Conservation (phyloP, 495 filamentous ascomycete genomes). For the Xylaria sp. region DNA sequence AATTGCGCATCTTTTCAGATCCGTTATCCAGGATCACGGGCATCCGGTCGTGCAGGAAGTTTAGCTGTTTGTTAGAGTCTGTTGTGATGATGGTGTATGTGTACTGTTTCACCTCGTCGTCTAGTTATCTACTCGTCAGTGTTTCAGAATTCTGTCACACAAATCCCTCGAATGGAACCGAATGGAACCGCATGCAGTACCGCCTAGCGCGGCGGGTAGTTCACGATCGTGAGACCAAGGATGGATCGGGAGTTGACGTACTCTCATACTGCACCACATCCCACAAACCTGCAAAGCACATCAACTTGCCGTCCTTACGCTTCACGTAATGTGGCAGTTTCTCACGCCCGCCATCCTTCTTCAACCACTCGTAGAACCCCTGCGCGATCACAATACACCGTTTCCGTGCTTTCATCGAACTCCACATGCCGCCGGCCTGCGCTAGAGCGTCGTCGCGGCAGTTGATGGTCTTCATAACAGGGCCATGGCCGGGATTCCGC, state of each 20-base stretch:
- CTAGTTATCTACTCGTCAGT: conserved; percentile 37
- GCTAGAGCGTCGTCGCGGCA: conserved; percentile 89
- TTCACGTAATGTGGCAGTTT: conserved; percentile 84
- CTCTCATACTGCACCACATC: conserved; percentile 85
- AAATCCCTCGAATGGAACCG: neutral
- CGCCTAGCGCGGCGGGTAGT: conserved; percentile 26
- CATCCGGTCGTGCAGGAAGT: conserved; percentile 93
- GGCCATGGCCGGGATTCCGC: conserved; percentile 75
- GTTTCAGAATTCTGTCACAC: neutral
- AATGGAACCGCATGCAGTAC: neutral
- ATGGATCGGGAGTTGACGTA: conserved; percentile 38
- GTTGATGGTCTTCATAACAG: conserved; percentile 88
- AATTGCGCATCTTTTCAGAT: conserved; percentile 71
- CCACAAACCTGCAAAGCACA: conserved; percentile 93
- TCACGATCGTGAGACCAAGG: neutral
- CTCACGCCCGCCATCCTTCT: conserved; percentile 77
- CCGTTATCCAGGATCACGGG: conserved; percentile 87
- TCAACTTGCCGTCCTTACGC: conserved; percentile 79
- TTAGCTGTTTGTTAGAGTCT: conserved; percentile 75
- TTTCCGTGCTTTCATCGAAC: conserved; percentile 84
- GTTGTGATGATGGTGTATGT: conserved; percentile 95
- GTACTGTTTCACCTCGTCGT: conserved; percentile 68
- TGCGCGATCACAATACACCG: conserved; percentile 86
- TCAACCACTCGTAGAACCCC: conserved; percentile 97
- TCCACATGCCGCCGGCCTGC: conserved; percentile 85